Conservation (phyloP, 73 alveolate species). For the Tetrahymena malaccensis region DNA sequence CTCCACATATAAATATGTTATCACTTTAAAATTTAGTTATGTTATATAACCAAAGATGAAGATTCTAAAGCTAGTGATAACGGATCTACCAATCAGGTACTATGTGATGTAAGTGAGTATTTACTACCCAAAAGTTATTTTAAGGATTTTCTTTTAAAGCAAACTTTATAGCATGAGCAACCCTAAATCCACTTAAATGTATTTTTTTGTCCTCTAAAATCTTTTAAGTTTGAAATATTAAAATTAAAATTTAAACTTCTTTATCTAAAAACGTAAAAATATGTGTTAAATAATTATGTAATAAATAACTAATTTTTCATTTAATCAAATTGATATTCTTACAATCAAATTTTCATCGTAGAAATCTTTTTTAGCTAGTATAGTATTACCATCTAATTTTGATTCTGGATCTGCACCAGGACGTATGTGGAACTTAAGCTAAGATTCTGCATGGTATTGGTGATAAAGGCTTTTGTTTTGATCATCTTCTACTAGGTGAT, state of each 20-base stretch:
- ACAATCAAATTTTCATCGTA: background rate
- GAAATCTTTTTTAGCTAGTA: slow-evolving; percentile 18
- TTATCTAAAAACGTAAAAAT: background rate
- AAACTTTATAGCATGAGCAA: slow-evolving; percentile 7
- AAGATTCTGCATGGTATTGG: slow-evolving; percentile 10
- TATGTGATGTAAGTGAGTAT: slow-evolving; percentile 65
- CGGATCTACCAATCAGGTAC: slow-evolving; percentile 42
- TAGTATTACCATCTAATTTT: slow-evolving; percentile 52
- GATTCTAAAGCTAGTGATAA: slow-evolving; percentile 25
- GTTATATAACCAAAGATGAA: slow-evolving; percentile 23
- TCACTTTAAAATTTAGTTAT: slow-evolving; percentile 1
- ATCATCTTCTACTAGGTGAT: background rate
- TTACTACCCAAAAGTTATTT: slow-evolving; percentile 24
- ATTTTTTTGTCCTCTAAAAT: background rate
- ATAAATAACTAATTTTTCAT: no score
- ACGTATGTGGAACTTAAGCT: background rate
- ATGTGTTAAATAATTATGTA: background rate
- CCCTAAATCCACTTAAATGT: slow-evolving; percentile 40
- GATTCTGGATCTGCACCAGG: slow-evolving; percentile 53
- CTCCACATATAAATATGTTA: slow-evolving; percentile 51
- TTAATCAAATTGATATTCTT: background rate
- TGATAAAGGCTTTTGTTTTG: background rate
- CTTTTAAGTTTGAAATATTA: background rate
- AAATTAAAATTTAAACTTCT: background rate
- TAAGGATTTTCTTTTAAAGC: background rate